Percentiles rank a stretch among this genome's conserved stretches.
Evolutionary conservation across 805 yeast genomes (phyloP).

Genomic region (Ogataea methylovora): DNA sequence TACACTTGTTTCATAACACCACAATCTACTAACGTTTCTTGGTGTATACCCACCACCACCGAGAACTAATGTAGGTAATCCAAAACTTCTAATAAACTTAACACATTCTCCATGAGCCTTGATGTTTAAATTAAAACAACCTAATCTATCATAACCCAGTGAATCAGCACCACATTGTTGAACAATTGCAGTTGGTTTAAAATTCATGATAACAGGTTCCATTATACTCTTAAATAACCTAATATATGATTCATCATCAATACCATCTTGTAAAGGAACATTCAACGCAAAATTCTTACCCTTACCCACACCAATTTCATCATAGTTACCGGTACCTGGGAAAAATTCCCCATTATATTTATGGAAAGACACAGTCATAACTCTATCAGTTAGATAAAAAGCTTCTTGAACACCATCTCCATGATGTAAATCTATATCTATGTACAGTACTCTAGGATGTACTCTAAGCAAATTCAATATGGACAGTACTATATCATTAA

Average conservation of each 20-base stretch:
- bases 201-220: conserved; percentile 85
- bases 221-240: conserved; percentile 74
- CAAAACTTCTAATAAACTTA: conserved; percentile 78
- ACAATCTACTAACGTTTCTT: conserved; percentile 85
- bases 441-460: conserved; percentile 87
- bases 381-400: conserved; percentile 88
- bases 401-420: conserved; percentile 99
- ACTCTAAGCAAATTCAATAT: conserved; percentile 78
- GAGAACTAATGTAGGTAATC: conserved; percentile 80
- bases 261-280: conserved; percentile 92
- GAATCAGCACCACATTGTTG: conserved; percentile 98
- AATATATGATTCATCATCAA: conserved; percentile 83
- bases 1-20: conserved; percentile 95
- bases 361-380: conserved; percentile 94
- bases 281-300: conserved; percentile 87
- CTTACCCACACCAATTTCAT: conserved; percentile 81
- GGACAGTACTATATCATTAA: conserved; percentile 88
- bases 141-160: conserved; percentile 85
- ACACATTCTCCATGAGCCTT: conserved; percentile 96
- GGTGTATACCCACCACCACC: conserved; percentile 99
- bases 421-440: conserved; percentile 93
- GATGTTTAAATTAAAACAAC: conserved; percentile 88
- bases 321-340: conserved; percentile 94
- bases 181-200: conserved; percentile 89
- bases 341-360: conserved; percentile 90